These are phyloP conservation scores for Hirsutella thompsonii DNA, from an alignment of 2,329 filamentous ascomycete species.

Conservation along the genomic window DNA sequence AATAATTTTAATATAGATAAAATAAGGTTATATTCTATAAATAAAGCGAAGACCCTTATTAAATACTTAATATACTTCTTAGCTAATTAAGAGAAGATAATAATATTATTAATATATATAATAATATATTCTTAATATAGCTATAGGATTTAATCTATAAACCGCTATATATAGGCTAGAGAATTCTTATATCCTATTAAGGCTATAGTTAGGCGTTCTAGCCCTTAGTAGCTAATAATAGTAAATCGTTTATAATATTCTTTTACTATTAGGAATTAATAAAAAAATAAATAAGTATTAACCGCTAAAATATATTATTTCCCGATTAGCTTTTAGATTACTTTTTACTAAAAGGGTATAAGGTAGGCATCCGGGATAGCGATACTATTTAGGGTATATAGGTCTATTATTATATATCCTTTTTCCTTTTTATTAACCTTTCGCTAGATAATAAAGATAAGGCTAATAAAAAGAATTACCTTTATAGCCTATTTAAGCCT, in stretches of 20 bases:
- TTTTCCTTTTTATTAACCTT: not conserved
- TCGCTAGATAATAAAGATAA: not conserved
- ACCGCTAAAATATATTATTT: not conserved
- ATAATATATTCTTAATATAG: not conserved
- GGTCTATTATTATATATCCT: not conserved
- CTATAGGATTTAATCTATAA: not conserved
- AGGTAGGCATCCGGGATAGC: not conserved
- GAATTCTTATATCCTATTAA: not conserved
- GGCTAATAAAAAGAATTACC: slow-evolving; percentile 20
- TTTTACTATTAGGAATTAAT: not conserved
- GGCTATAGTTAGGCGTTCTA: not conserved
- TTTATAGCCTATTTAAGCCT: slow-evolving; percentile 14
- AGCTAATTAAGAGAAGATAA: not conserved
- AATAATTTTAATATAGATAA: not conserved
- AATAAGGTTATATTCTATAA: too few relatives aligned
- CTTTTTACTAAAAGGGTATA: not conserved
- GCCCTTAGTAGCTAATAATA: not conserved
- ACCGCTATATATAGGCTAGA: not conserved
- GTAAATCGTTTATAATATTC: not conserved
- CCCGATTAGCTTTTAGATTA: not conserved
- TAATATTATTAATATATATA: not conserved
- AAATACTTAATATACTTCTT: not conserved
- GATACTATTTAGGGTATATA: not conserved
- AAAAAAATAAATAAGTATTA: not conserved
- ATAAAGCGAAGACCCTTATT: not conserved